Evolutionary conservation across 495 filamentous ascomycete species (phyloP).

Genomic region (Cryomyces minteri): DNA sequence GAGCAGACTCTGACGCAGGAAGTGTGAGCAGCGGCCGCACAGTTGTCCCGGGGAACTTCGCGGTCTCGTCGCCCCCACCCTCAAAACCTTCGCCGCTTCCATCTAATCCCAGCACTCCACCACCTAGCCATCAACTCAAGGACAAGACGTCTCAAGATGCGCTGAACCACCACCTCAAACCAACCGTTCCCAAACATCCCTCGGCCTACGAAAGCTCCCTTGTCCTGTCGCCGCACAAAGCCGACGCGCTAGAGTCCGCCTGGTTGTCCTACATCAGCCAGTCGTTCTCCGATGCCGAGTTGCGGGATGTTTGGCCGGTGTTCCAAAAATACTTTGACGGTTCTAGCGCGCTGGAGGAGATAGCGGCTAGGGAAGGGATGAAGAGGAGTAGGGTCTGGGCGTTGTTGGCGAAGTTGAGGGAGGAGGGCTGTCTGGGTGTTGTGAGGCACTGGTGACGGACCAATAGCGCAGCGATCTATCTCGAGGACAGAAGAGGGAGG

Average conservation of each 20-base stretch:
- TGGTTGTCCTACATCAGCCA: conserved; percentile 29
- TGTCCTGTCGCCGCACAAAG: conserved; percentile 34
- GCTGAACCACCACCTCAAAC: too few species aligned
- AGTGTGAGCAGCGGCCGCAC: background rate
- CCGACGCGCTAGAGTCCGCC: conserved; percentile 42
- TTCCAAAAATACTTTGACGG: conserved; percentile 77
- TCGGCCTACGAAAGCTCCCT: conserved; percentile 6
- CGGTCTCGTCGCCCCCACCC: background rate
- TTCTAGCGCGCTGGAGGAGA: conserved; percentile 67
- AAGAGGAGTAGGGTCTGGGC: conserved; percentile 69
- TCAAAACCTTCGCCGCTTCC: background rate
- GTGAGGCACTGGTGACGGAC: conserved; percentile 36
- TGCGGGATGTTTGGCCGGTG: conserved; percentile 31
- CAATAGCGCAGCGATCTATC: too few species aligned
- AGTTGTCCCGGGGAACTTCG: background rate
- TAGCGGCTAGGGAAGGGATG: conserved; percentile 60
- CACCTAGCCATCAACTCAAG: background rate
- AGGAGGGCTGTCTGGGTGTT: conserved; percentile 25
- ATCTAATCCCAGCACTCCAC: background rate
- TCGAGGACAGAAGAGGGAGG: too few species aligned
- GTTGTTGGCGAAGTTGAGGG: conserved; percentile 42
- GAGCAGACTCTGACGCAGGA: too few species aligned
- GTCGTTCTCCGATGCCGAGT: conserved; percentile 1
- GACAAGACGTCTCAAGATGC: background rate
- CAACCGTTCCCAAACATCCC: background rate